Base-by-base conservation (phyloP, 2,329 filamentous ascomycete genomes). In the Penicillium griseofulvum region DNA sequence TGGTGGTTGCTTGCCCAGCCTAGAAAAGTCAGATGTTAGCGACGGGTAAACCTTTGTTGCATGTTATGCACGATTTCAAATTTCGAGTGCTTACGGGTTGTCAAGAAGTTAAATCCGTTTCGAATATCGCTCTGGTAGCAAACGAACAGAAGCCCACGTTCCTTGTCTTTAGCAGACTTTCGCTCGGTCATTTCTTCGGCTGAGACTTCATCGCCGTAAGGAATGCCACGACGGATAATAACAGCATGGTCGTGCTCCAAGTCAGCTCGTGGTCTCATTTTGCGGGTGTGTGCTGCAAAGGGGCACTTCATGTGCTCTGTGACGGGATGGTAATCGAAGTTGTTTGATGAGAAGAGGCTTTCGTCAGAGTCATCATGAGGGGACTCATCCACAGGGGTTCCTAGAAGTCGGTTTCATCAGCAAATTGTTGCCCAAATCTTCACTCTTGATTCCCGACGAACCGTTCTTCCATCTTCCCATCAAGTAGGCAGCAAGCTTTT, bases 211-310 rank as follows among this genome's bases (percentile, higher is more conserved):
- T 65, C 69, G 11, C 76, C 75, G 45, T 74, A 80, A 4, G 74
- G 68, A 37, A 80, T 79, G 2, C 77, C 76, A 6, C 77, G 75
- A 28, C 78, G 76, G 8, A 79, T 56, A 17, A 80, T 77, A 9
- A 74, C 72, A 36, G 50, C 61, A 14, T 68, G 62, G 9, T 68
- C 58, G 5, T 58, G 50, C 34, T 65, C 59, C 0, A 70, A 54
- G 52, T 79, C 75, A 10, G 64, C 68, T 17, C 78, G 68, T 0
- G 78, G 78, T 39, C 77, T 76, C 38, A 73, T 78, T 67, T 80
- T 80, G 39, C 78, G 77, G 28, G 75, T 74, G 48, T 80, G 78
- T 1, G 78, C 75, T 0, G 76, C 76, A 44, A 78, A 77, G 1
- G 78, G 78, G 58, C 78, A 80, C 19, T 69, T 66, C 1, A 70